Base-by-base conservation (phyloP, 2,329 filamentous ascomycete genomes). In the Calonectria leucothoes region DNA sequence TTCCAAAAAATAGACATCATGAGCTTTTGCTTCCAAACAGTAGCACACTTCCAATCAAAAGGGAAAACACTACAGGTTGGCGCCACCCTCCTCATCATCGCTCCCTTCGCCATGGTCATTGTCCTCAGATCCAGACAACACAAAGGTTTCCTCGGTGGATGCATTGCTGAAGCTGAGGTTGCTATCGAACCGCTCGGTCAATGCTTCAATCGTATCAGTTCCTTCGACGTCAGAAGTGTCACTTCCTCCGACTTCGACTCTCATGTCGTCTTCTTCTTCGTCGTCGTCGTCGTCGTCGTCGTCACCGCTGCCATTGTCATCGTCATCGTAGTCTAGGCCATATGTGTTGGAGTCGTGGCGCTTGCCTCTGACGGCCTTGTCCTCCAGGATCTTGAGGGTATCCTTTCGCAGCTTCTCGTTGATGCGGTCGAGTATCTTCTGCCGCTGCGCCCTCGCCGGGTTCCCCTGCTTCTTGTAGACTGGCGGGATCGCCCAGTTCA, bases 401-500 rank as follows among this genome's bases (percentile, higher is more conserved):
- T 84, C 84, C 0, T 77, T 74, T 0, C 82, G 79, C 0, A 85
- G 75, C 7, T 57, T 76, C 0, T 66, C 69, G 7, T 77, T 78
- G 74, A 86, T 81, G 0, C 69, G 70, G 45, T 82, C 79, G 12
- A 82, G 73, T 0, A 83, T 74, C 0, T 59, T 67, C 63, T 80
- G 77, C 20, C 78, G 77, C 3, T 55, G 59, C 39, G 17, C 52
- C 10, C n/a, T 70, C 0, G 67, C 74, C 1, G 39, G 48, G 4
- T 55, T 17, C 0, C 68, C 77, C 6, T 80, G 71, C 1, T 67
- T 33, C 1, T 70, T 65, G 20, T 66, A 76, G 4, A 85, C 73
- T n/a, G 86, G 84, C 0, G 85, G 85, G 2, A 82, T 77, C 0
- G 82, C 75, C 86, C 86, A 87, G 51, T 79, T 82, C 20, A 65